phyloP scores from a whole-genome alignment of 306 rosid species.

The Pterocarpus santalinus region DNA sequence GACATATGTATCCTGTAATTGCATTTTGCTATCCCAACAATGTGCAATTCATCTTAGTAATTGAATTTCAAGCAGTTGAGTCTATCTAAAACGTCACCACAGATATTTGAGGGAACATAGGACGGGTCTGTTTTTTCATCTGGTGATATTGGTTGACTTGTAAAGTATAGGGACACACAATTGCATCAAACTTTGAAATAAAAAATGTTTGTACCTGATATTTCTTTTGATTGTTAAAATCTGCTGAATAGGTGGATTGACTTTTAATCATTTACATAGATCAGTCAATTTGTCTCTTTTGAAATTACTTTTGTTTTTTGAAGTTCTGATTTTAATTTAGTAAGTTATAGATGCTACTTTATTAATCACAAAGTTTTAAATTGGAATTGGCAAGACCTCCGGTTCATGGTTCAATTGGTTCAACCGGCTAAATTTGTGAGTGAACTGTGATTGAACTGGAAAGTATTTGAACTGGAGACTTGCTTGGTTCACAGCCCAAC shows the following conservation, averaged over 20 bases:
- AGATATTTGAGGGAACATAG: background rate
- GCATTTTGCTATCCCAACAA: constrained; percentile 12
- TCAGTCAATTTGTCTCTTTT: constrained; percentile 30
- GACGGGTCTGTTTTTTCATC: background rate
- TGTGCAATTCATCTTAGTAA: constrained; percentile 21
- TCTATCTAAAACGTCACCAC: background rate
- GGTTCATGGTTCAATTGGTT: no score
- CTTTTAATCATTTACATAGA: constrained; percentile 6
- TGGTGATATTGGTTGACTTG: background rate
- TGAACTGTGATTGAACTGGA: no score
- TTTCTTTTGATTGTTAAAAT: constrained; percentile 16
- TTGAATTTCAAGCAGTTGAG: constrained; percentile 29
- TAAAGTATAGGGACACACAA: background rate
- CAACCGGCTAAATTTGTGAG: no score
- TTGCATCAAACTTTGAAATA: constrained; percentile 24
- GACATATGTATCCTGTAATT: constrained; percentile 27
- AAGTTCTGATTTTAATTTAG: constrained; percentile 3
- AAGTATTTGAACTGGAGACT: no score
- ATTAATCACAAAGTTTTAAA: background rate
- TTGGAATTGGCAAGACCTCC: no score
- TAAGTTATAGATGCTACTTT: background rate
- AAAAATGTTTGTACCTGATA: background rate
- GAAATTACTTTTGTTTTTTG: constrained; percentile 5
- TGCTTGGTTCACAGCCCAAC: no score
- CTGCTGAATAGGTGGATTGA: constrained; percentile 17